phyloP scores from a whole-genome alignment of 2,329 filamentous ascomycete species.

The Verruconis gallopava region DNA sequence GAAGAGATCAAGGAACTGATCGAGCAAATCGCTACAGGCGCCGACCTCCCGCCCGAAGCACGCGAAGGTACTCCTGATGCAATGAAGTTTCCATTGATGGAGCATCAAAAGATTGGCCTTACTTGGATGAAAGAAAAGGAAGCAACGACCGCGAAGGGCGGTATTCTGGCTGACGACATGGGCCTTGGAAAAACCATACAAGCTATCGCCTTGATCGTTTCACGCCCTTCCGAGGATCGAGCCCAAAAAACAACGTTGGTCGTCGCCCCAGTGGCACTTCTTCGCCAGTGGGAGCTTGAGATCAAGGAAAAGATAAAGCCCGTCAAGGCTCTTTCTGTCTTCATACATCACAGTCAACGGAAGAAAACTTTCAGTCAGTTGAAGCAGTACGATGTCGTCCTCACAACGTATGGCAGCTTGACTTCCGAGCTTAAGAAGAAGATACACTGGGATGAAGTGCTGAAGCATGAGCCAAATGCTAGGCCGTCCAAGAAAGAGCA shows the following conservation, averaged over 20 bases:
- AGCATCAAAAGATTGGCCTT: constrained; percentile 68
- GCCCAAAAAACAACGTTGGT: constrained; percentile 62
- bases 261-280: constrained; percentile 81
- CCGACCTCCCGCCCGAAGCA: constrained; percentile 46
- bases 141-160: constrained; percentile 55
- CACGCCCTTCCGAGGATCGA: constrained; percentile 47
- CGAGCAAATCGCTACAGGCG: constrained; percentile 60
- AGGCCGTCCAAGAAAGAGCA: constrained; percentile 13
- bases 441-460: constrained; percentile 36
- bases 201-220: constrained; percentile 62
- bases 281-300: constrained; percentile 91
- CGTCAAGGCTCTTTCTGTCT: constrained; percentile 47
- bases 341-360: constrained; percentile 51
- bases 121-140: constrained; percentile 68
- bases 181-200: constrained; percentile 77
- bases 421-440: constrained; percentile 53
- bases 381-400: constrained; percentile 55
- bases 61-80: constrained; percentile 56
- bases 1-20: constrained; percentile 59
- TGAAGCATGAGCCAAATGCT: constrained; percentile 29
- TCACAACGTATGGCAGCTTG: constrained; percentile 68
- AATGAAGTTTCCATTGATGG: constrained; percentile 57
- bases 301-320: constrained; percentile 60
- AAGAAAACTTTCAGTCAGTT: constrained; percentile 50
- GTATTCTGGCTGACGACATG: constrained; percentile 60